phyloP scores from a whole-genome alignment of 192 early-diverging fungal genomes.

The Linnemannia zychae region DNA sequence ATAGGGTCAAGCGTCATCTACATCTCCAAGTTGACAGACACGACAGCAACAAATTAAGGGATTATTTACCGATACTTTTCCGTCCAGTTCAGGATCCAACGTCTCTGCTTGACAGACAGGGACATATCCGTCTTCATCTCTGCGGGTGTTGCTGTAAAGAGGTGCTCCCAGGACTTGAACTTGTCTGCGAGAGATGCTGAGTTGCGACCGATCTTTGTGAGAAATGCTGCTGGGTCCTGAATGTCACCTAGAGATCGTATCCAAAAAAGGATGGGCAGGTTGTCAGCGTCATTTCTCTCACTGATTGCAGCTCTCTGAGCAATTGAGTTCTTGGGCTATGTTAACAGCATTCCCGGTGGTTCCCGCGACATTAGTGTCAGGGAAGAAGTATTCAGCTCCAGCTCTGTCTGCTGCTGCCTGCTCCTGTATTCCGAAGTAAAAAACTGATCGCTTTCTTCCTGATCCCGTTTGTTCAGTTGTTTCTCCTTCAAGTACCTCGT shows the following conservation, averaged over 20 bases:
- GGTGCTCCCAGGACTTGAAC: conserved; percentile 70
- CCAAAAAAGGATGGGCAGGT: not conserved
- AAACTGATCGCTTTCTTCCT: not conserved
- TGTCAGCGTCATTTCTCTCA: not conserved
- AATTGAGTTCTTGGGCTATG: not conserved
- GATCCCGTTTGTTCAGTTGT: not conserved
- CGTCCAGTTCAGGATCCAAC: conserved; percentile 61
- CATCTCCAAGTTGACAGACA: not conserved
- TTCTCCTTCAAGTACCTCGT: conserved; percentile 28
- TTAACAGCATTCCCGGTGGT: not conserved
- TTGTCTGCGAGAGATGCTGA: conserved; percentile 42
- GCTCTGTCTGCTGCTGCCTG: not conserved
- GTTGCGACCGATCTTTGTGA: conserved; percentile 54
- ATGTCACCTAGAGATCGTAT: conserved; percentile 40
- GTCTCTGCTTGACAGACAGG: conserved; percentile 71
- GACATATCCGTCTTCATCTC: conserved; percentile 72
- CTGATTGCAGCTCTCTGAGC: not conserved
- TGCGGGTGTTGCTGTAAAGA: conserved; percentile 65
- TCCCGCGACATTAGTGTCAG: not conserved
- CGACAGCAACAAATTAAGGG: not conserved
- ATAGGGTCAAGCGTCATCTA: too few relatives aligned
- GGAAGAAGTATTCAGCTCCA: not conserved
- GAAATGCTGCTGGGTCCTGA: conserved; percentile 39
- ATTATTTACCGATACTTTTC: conserved; percentile 52
- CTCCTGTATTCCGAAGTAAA: not conserved